Percentiles rank a stretch among this genome's conserved stretches.
phyloP scores from a whole-genome alignment of 2,329 filamentous ascomycete genomes.

The Nakataea oryzae region DNA sequence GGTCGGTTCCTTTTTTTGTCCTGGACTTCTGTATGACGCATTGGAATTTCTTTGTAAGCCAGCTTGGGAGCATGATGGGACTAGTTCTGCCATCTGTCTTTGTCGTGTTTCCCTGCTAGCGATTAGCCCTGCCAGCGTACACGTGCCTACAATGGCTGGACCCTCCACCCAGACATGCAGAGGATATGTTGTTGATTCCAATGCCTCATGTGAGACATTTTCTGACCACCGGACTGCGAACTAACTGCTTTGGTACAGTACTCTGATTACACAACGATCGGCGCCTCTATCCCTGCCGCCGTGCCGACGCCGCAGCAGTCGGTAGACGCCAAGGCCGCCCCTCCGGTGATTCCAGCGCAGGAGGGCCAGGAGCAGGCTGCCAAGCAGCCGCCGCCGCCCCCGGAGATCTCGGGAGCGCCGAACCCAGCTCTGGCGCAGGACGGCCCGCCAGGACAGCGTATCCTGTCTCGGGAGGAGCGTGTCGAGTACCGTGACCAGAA shows the following conservation, averaged over 20 bases:
- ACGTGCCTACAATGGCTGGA: not conserved
- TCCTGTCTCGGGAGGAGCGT: slow-evolving; percentile 59
- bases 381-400: slow-evolving; percentile 7
- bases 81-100: not conserved
- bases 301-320: slow-evolving; percentile 13
- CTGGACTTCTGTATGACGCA: not conserved
- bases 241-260: slow-evolving; percentile 25
- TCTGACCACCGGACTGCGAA: not conserved
- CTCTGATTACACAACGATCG: slow-evolving; percentile 30
- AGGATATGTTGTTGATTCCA: not conserved
- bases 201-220: not conserved
- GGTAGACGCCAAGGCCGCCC: slow-evolving; percentile 8
- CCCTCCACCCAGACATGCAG: not conserved
- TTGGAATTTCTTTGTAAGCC: not conserved
- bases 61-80: not conserved
- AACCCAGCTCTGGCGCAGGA: slow-evolving; percentile 19
- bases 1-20: not conserved
- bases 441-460: slow-evolving; percentile 27
- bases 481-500: slow-evolving; percentile 93
- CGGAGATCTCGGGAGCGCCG: slow-evolving; percentile 35
- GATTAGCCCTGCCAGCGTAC: not conserved
- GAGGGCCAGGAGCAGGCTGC: slow-evolving; percentile 14
- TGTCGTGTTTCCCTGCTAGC: not conserved
- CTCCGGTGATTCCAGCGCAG: slow-evolving; percentile 1
- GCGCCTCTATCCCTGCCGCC: slow-evolving; percentile 12